These are phyloP conservation scores for Deinandra increscens DNA, from an alignment of 129 eudicot genomes.

Conservation along the genomic window DNA sequence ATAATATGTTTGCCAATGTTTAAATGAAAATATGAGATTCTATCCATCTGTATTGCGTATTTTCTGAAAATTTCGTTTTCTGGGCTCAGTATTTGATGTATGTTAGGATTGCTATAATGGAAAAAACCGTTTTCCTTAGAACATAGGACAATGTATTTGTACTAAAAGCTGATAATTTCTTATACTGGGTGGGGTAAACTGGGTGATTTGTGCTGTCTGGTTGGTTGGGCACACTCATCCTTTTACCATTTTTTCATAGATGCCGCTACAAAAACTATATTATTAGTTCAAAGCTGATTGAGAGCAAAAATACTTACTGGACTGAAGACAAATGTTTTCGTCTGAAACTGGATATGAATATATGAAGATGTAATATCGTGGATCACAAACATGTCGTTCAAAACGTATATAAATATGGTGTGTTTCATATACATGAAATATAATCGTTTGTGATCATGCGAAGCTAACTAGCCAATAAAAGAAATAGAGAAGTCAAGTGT, in stretches of 20 bases:
- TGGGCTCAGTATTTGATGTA: background rate
- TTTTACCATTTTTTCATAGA: background rate
- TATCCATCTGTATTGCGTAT: background rate
- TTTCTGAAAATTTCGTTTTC: background rate
- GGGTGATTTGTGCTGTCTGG: background rate
- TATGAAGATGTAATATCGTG: too few relatives aligned
- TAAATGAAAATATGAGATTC: background rate
- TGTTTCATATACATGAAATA: too few relatives aligned
- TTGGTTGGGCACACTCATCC: background rate
- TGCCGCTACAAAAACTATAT: background rate
- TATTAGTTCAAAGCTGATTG: too few relatives aligned
- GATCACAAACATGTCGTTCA: too few relatives aligned
- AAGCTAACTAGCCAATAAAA: too few relatives aligned
- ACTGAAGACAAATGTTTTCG: too few relatives aligned
- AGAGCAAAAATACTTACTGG: too few relatives aligned
- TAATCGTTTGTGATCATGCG: too few relatives aligned
- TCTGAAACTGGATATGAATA: too few relatives aligned
- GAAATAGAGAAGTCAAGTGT: too few relatives aligned
- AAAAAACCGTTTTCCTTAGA: background rate
- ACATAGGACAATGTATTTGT: background rate
- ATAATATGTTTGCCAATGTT: background rate
- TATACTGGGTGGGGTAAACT: background rate
- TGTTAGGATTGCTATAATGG: background rate
- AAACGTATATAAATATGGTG: too few relatives aligned
- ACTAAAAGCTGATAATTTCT: background rate